Base-by-base conservation (phyloP, 257 asterid genomes). In the Rauvolfia tetraphylla region DNA sequence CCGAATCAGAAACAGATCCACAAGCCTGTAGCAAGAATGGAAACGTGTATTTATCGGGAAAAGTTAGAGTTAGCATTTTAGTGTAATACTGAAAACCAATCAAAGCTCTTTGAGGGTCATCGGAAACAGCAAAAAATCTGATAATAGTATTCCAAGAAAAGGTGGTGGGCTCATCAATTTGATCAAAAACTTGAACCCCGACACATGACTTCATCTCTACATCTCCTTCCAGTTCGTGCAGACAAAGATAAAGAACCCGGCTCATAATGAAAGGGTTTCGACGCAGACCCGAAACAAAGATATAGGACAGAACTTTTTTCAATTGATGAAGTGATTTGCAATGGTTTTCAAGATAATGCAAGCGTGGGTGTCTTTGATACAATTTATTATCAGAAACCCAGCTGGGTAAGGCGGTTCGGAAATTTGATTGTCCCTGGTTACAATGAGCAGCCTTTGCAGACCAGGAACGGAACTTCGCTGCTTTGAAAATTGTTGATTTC, bases 91-190 rank as follows among this genome's bases (percentile, higher is more conserved):
- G 56, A 15, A 73, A 57, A 58, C 53, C 83, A 34, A 71, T 48
- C 39, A 51, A 20, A 15, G 83, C 79, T 49, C 58, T 38, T 68
- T 38, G 31, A 51, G 74, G 57, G 15, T 66, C 44, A 63, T 57
- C 73, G 13, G 13, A 74, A 3, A 38, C 71, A 23, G 87, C 85
- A 74, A 80, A 86, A 84, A 68, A 84, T 80, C 92, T 86, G 72
- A 86, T 83, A 81, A 85, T 77, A 17, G 89, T 84, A 46, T 86
- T 88, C 92, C 92, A 84, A 33, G 92, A 86, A 54, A 86, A 86
- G 9, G 53, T 12, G 61, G 86, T 86, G 81, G 92, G 90, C 23
- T 75, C 75, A 11, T 71, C 75, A 41, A 85, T 84, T 25, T 56
- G 75, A 70, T 79, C 36, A 63, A 88, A 86, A 33, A 86, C 76